A percentile compares a stretch with the other conserved stretches of the same genome.
These are phyloP conservation scores for Ramaria sp. DNA, from an alignment of 768 basidiomycete genomes.

Conservation along the genomic window DNA sequence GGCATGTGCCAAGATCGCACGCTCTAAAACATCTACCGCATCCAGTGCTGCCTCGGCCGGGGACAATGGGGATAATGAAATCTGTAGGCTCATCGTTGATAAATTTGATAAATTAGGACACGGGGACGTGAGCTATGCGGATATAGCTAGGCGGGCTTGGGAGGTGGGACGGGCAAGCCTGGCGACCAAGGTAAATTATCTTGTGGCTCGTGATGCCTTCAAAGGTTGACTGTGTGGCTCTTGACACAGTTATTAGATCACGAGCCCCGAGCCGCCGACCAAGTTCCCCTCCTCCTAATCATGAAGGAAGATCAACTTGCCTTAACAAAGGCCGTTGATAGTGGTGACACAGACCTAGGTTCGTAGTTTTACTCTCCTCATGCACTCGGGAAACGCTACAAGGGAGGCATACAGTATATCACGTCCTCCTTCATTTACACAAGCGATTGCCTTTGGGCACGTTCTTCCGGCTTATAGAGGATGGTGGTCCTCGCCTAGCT, in stretches of 20 bases:
- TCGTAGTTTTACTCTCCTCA: constrained; percentile 12
- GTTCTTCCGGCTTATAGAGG: constrained; percentile 92
- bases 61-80: constrained; percentile 54
- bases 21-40: constrained; percentile 49
- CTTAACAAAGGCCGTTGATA: constrained; percentile 81
- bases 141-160: constrained; percentile 92
- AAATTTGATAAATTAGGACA: constrained; percentile 81
- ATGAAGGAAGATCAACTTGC: constrained; percentile 95
- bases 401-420: constrained; percentile 56
- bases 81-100: constrained; percentile 76
- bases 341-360: constrained; percentile 94
- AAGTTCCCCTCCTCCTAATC: constrained; percentile 81
- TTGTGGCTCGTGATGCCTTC: neutral
- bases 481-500: constrained; percentile 64
- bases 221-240: neutral
- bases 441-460: constrained; percentile 75
- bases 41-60: constrained; percentile 42
- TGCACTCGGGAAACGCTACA: neutral
- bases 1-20: constrained; percentile 86
- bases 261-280: constrained; percentile 79
- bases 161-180: constrained; percentile 69
- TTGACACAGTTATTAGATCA: constrained; percentile 70
- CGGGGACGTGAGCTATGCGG: constrained; percentile 80
- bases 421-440: constrained; percentile 82
- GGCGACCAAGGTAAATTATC: constrained; percentile 62